Percentiles rank a stretch among this genome's conserved stretches.
phyloP scores from a whole-genome alignment of 805 yeast species.

The Kluyveromyces aestuarii region DNA sequence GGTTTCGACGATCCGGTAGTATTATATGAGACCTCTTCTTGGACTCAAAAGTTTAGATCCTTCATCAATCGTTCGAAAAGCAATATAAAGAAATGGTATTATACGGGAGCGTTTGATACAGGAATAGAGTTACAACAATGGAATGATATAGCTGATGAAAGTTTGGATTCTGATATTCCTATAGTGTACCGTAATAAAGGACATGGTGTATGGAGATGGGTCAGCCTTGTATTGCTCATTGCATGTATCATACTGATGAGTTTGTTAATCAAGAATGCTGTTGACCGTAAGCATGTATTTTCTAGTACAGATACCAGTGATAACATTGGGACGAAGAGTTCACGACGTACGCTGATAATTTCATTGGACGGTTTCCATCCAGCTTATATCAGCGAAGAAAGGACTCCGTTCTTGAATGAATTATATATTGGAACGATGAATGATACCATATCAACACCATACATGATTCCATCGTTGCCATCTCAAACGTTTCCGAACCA shows the following conservation, averaged over 20 bases:
- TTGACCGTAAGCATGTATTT: not conserved
- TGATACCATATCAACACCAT: conserved; percentile 42
- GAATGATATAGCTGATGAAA: not conserved
- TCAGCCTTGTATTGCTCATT: not conserved
- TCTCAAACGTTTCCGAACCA: conserved; percentile 87
- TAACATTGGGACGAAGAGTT: too few relatives aligned
- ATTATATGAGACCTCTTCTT: not conserved
- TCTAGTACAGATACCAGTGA: not conserved
- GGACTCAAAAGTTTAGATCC: not conserved
- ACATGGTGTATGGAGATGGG: not conserved
- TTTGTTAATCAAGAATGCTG: not conserved
- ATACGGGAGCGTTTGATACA: not conserved
- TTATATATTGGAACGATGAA: conserved; percentile 45
- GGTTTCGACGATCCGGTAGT: not conserved
- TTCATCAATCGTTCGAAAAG: not conserved
- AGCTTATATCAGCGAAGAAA: conserved; percentile 54
- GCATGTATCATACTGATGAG: not conserved
- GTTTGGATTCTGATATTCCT: not conserved
- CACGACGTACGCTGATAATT: conserved; percentile 46
- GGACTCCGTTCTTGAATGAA: conserved; percentile 64
- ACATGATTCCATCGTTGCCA: conserved; percentile 81
- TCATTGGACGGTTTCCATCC: conserved; percentile 92
- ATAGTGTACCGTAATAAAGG: not conserved
- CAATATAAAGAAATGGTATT: not conserved
- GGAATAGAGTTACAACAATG: conserved; percentile 1